Evolutionary conservation across 129 eudicot genomes (phyloP).

Genomic region (Flaveria trinervia): DNA sequence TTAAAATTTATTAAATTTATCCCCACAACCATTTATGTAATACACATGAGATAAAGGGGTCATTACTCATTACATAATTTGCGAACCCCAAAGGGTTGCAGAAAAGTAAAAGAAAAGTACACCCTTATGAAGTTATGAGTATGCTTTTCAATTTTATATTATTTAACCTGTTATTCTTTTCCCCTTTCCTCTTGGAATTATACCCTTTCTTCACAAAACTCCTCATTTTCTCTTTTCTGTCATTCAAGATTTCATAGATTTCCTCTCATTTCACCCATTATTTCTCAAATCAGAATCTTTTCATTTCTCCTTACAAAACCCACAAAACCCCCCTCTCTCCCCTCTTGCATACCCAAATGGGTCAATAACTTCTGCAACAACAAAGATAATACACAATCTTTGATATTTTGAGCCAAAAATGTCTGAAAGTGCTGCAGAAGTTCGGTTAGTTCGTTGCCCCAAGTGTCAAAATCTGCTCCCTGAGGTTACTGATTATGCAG

Average conservation of each 20-base stretch:
- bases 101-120: conserved; percentile 28
- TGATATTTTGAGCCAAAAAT: conserved; percentile 34
- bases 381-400: conserved; percentile 13
- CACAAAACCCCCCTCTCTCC: not conserved
- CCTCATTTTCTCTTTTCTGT: conserved; percentile 17
- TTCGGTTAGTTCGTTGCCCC: conserved; percentile 77
- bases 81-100: conserved; percentile 18
- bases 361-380: not conserved
- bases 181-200: conserved; percentile 34
- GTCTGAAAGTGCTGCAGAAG: conserved; percentile 55
- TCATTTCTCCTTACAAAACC: conserved; percentile 24
- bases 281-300: conserved; percentile 35
- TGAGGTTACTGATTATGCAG: conserved; percentile 63
- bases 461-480: conserved; percentile 71
- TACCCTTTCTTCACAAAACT: conserved; percentile 29
- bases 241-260: conserved; percentile 19
- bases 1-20: no score
- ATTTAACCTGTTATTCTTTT: conserved; percentile 30
- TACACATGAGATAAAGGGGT: conserved; percentile 9
- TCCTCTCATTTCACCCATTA: conserved; percentile 35
- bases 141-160: conserved; percentile 7
- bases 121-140: not conserved
- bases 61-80: not conserved
- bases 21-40: not conserved
- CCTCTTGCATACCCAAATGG: conserved; percentile 11